These are phyloP conservation scores for Dothistroma septosporum DNA, from an alignment of 2,329 filamentous ascomycete species.

Conservation along the genomic window DNA sequence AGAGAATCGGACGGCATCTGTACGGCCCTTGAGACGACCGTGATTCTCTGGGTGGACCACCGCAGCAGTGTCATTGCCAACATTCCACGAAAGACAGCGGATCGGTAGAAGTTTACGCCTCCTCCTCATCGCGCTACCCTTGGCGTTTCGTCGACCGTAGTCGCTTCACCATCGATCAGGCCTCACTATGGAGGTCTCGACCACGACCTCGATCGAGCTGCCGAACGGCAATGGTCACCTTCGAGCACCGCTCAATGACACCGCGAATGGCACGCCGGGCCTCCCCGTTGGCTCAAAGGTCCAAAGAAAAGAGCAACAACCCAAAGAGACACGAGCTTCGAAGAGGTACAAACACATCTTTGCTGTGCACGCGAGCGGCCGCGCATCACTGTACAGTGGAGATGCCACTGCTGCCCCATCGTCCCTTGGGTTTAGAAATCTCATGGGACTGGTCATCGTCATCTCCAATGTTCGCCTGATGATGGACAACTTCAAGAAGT, in stretches of 20 bases:
- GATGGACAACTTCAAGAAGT: conserved; percentile 97
- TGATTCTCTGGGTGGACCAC: not conserved
- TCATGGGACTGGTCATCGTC: conserved; percentile 91
- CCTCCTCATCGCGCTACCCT: not conserved
- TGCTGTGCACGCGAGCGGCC: conserved; percentile 69
- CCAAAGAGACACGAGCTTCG: conserved; percentile 15
- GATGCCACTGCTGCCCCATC: conserved; percentile 72
- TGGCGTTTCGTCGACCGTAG: not conserved
- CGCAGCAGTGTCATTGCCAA: not conserved
- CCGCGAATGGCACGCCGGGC: conserved; percentile 2
- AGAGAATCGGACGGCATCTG: not conserved
- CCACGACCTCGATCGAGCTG: conserved; percentile 6
- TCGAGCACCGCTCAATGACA: not conserved
- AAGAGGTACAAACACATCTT: conserved; percentile 88
- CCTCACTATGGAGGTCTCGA: conserved; percentile 2
- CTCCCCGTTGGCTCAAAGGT: not conserved
- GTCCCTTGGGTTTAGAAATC: conserved; percentile 89
- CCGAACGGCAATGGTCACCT: conserved; percentile 1
- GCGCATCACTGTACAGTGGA: conserved; percentile 79
- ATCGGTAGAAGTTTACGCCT: not conserved
- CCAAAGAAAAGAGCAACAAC: not conserved
- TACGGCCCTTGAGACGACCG: not conserved
- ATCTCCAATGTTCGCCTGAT: conserved; percentile 90
- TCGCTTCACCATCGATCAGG: not conserved
- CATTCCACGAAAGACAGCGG: not conserved